These are phyloP conservation scores for Pestalotiopsis sp. DNA, from an alignment of 2,329 filamentous ascomycete genomes.

Conservation along the genomic window DNA sequence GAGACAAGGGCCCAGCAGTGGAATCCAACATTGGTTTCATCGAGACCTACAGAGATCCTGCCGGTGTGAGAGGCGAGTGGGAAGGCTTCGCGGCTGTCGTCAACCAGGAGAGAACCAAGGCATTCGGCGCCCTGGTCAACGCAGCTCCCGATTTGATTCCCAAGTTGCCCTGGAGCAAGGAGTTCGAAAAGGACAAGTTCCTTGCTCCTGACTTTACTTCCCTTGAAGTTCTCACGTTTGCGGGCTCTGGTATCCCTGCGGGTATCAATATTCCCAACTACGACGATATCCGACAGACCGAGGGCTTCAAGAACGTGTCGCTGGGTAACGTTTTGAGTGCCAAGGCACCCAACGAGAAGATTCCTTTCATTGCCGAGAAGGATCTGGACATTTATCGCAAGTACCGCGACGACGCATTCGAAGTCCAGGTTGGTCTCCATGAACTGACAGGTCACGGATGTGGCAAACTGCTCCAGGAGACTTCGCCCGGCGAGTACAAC, in stretches of 20 bases:
- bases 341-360: slow-evolving; percentile 87
- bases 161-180: slow-evolving; percentile 80
- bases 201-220: slow-evolving; percentile 94
- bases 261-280: slow-evolving; percentile 59
- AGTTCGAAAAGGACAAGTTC: slow-evolving; percentile 97
- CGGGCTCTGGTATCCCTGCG: slow-evolving; percentile 65
- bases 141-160: slow-evolving; percentile 83
- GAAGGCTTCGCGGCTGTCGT: slow-evolving; percentile 82
- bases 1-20: slow-evolving; percentile 77
- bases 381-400: slow-evolving; percentile 79
- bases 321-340: slow-evolving; percentile 91
- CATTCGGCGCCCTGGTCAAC: slow-evolving; percentile 82
- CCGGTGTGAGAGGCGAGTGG: slow-evolving; percentile 80
- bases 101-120: slow-evolving; percentile 85
- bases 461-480: slow-evolving; percentile 92
- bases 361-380: slow-evolving; percentile 81
- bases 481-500: slow-evolving; percentile 77
- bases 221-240: slow-evolving; percentile 85
- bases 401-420: slow-evolving; percentile 84
- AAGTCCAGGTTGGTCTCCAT: slow-evolving; percentile 94
- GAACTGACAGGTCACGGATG: slow-evolving; percentile 87
- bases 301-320: slow-evolving; percentile 92
- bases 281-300: slow-evolving; percentile 75
- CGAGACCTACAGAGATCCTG: slow-evolving; percentile 82
- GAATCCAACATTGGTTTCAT: slow-evolving; percentile 84